Evolutionary conservation across 2,329 filamentous ascomycete genomes (phyloP), one percentile per base, ranked within the genome.

Genomic region (Corniculantispora saksenae): DNA sequence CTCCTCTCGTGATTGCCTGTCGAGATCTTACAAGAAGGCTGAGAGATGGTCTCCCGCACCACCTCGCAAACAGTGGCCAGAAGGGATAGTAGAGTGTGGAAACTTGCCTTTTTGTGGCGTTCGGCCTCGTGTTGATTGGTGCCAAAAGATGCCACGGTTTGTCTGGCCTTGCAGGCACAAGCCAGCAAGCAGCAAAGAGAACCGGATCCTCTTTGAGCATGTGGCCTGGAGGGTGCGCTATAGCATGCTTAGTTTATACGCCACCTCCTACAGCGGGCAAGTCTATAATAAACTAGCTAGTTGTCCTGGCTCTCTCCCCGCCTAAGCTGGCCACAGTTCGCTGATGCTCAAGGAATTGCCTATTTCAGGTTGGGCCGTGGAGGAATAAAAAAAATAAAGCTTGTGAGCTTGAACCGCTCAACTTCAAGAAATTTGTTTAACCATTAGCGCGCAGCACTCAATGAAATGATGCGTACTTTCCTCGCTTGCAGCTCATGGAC

Each of bases 161-260:
- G 35, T 15, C 12, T 53, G 38, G 23, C 17, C 29, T 10, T 15
- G 58, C 38, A 4, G 12, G 45, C 59, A 54, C 48, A 25, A 27
- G 19, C 47, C 29, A 43, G 40, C 17, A 7, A 48, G 25, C 60
- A 29, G 25, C 21, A 29, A 21, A n/a, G 2, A 35, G 23, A 12
- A 55, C n/a, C 45, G 10, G 50, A 40, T 56, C 61, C 51, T 9
- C n/a, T 38, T 56, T 50, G 40, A 40, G 50, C 29, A 56, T 56
- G 40, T 56, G 51, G 51, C 53, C 60, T 27, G 29, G 51, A 21
- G 19, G 45, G 59, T 25, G 43, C 51, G 51, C 60, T 51, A 51
- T 63, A 48, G n/a, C 61, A 50, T 40, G 43, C n/a, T 47, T 48
- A 48, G 23, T 55, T 50, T 17, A 48, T 32, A 50, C 29, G 53